Evolutionary conservation across 768 basidiomycete species (phyloP).

Genomic region (Termitomyces sp.): DNA sequence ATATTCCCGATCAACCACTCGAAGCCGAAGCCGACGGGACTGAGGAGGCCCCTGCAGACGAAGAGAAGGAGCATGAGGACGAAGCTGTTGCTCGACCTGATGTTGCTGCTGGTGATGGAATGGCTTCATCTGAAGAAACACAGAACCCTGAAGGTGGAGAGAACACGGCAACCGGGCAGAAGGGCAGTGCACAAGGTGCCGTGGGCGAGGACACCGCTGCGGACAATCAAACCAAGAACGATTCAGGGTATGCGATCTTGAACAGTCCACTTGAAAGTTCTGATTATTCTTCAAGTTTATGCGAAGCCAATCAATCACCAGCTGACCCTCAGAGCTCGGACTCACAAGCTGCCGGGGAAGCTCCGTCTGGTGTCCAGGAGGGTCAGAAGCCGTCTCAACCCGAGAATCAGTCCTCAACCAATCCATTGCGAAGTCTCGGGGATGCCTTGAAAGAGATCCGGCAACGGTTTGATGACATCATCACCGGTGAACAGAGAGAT

Average conservation of each 20-base stretch:
- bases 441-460: conserved; percentile 81
- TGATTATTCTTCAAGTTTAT: conserved; percentile 15
- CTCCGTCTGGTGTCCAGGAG: conserved; percentile 42
- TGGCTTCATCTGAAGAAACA: conserved; percentile 30
- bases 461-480: conserved; percentile 82
- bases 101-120: conserved; percentile 41
- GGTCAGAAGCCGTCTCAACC: conserved; percentile 41
- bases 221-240: conserved; percentile 28
- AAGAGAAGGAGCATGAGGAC: conserved; percentile 32
- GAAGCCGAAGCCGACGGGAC: conserved; percentile 25
- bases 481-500: conserved; percentile 40
- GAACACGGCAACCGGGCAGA: conserved; percentile 30
- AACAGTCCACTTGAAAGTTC: not conserved
- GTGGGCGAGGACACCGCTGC: conserved; percentile 27
- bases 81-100: conserved; percentile 42
- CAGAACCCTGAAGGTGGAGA: conserved; percentile 29
- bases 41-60: conserved; percentile 28
- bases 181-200: conserved; percentile 28
- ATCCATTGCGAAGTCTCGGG: conserved; percentile 77
- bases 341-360: conserved; percentile 30
- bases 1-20: conserved; percentile 16
- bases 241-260: conserved; percentile 30
- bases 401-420: conserved; percentile 37
- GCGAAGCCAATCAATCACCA: conserved; percentile 20
- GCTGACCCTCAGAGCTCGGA: conserved; percentile 20